These are phyloP conservation scores for Plantago major DNA, from an alignment of 257 asterid genomes.

Conservation along the genomic window DNA sequence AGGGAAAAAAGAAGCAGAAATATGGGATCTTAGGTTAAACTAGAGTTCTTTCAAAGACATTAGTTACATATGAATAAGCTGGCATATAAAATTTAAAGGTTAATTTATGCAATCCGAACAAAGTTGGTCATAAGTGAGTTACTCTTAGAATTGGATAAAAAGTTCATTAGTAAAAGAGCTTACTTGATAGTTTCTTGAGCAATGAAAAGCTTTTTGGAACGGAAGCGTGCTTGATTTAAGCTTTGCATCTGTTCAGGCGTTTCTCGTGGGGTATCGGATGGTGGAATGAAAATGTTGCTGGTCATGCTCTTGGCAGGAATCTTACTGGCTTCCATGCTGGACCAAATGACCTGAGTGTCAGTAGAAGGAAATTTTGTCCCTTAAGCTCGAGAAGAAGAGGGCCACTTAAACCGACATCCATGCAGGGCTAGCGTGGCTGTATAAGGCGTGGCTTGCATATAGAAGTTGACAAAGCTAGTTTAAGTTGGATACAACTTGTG, in stretches of 20 bases:
- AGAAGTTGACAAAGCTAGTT: conserved; percentile 17
- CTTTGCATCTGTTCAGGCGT: conserved; percentile 16
- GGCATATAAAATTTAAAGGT: too few relatives aligned
- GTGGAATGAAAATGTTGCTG: conserved; percentile 13
- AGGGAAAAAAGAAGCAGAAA: background rate
- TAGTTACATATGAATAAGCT: background rate
- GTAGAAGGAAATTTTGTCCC: too few relatives aligned
- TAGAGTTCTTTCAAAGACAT: too few relatives aligned
- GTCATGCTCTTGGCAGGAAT: conserved; percentile 6
- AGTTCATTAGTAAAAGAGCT: too few relatives aligned
- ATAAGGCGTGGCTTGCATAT: too few relatives aligned
- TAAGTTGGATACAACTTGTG: conserved; percentile 10
- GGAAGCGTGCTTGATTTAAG: conserved; percentile 27
- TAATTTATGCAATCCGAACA: too few relatives aligned
- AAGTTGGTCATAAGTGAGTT: too few relatives aligned
- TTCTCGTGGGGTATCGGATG: conserved; percentile 14
- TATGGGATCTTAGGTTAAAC: background rate
- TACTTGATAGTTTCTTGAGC: conserved; percentile 31
- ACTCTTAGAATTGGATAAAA: too few relatives aligned
- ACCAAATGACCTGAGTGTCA: background rate
- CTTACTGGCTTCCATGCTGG: conserved; percentile 8
- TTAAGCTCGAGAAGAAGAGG: too few relatives aligned
- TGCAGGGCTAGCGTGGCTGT: too few relatives aligned
- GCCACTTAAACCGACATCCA: too few relatives aligned
- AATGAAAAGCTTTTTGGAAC: conserved; percentile 13